Base-by-base conservation (phyloP, 352 stramenopile species). In the Paralagenidium karlingii region DNA sequence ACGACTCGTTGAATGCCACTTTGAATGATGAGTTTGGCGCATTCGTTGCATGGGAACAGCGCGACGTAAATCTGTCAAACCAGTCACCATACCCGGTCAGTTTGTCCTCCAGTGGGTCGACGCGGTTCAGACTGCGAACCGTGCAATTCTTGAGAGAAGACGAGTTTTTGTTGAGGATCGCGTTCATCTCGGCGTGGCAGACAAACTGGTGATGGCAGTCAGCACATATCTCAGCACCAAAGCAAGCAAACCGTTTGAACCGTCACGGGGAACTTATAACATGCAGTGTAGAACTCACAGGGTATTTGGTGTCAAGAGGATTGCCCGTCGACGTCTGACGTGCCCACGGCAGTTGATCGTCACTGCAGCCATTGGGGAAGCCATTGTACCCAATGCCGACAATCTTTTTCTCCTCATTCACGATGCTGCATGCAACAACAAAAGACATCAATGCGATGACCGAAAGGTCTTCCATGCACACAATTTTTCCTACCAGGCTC, bases 351-450 rank as follows among this genome's bases (percentile, higher is more conserved):
- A 99, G 69, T 2, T 83, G 59, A 44, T 98, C 87, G 56, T 99
- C 94, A 32, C 61, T 80, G 63, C 94, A 98, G 28, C 92, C 91
- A 34, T 92, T 80, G 10, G 95, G 96, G 43, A 99, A 99, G 8
- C 96, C 96, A 58, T 99, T 99, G 75, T 99, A 99, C 18, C 96
- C 94, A 38, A 99, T 96, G 15, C 91, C 95, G 22, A 99, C 87
- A 45, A 99, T 99, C 49, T 95, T 89, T 33, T 95, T 95, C 28
- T 97, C 68, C 5, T 56, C 41, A 51, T 96, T 97, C 20, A 99
- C 95, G 55, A 99, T 98, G 44, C 73, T 81, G 21, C 28, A 13
- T 1, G 36, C 13, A 34, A 28, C 24, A 46, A 38, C 9, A 49
- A 29, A 2, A 20, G 8, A 24, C 24, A 12, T 36, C 22, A 15